Evolutionary conservation across 192 early-diverging fungal species (phyloP), one percentile per base, ranked within the genome.

Genomic region (Diversispora epigaea): DNA sequence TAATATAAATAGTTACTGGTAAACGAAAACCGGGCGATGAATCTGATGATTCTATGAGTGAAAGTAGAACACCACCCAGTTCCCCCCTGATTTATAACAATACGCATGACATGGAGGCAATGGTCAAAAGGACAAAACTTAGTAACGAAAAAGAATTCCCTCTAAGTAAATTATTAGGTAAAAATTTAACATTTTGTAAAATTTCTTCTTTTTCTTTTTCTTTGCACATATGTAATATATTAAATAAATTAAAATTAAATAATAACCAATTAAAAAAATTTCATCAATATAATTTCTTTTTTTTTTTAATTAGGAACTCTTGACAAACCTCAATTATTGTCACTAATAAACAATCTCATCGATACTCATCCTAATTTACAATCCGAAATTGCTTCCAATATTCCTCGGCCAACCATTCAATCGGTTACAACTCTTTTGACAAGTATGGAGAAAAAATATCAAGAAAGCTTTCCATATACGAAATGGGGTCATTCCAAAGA

Each of bases 381-480:
- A 55, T 71, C 83, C 9, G 84, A 91, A 70, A 85, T 96, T 25
- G 86, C 89, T 66, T 79, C 87, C 17, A 87, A 94, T 55, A 84
- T 97, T 44, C 95, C 95, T 21, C 87, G 87, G 61, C 97, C 97
- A 44, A 94, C 96, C 25, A 86, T 98, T 47, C 82, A 82, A 41
- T 93, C 93, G 17, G 93, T 90, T 0, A 81, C 86, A 55, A 77
- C 80, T 46, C 84, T 90, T 40, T 86, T 99, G 19, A 78, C 76
- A 68, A 83, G 85, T 7, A 83, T 93, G 19, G 89, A 95, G 74
- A 89, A 90, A 75, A 84, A 86, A 43, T 79, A 98, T 61, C 80
- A 85, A 65, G 90, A 89, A 4, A 86, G 90, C 4, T 96, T 95
- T 80, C 96, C 96, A 0, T 99, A 97, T 85, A 91, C 87, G 68